Base-by-base conservation (phyloP, 192 early-diverging fungal genomes). In the Paraglomus occultum region DNA sequence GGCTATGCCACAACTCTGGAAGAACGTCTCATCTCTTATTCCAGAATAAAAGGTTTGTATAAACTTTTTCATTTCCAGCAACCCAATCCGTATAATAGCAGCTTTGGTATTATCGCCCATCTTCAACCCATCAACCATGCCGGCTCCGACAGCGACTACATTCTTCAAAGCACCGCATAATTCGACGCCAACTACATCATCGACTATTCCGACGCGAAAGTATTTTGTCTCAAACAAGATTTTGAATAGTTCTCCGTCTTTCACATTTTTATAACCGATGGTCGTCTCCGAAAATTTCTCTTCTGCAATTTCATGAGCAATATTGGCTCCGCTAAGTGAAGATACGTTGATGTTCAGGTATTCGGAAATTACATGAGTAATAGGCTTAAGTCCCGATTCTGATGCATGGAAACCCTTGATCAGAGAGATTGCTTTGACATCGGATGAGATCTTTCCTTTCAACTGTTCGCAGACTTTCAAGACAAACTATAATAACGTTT, bases 141-240 rank as follows among this genome's bases (percentile, higher is more conserved):
- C 97, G 43, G 94, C 97, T 18, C 90, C 97, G 60, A 99, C 88
- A 15, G 97, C 97, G n/a, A 99, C 89, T 14, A 99, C 88, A 85
- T 99, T 99, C 83, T 99, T 99, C 43, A 99, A 78, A 8, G 97
- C 97, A 50, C 97, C 97, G 79, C 95, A 99, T 42, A 99, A 83
- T 83, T 99, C 95, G 39, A 96, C 94, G 60, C 94, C 97, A 67
- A 89, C 84, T 2, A 93, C 89, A 74, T 99, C 97, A 54, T 87
- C 73, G 42, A 94, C 85, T 58, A 90, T 88, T 67, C 86, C 85
- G 77, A 99, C 90, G 51, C 86, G 85, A 83, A 97, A 99, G 72
- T 95, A 92, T 11, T 84, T 82, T 8, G 93, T 94, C 76, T 96
- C 81, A 77, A 99, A 95, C 48, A 95, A 76, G 64, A 87, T 83